These are phyloP conservation scores for Suillus bovinus DNA, from an alignment of 768 basidiomycete species.

Conservation along the genomic window DNA sequence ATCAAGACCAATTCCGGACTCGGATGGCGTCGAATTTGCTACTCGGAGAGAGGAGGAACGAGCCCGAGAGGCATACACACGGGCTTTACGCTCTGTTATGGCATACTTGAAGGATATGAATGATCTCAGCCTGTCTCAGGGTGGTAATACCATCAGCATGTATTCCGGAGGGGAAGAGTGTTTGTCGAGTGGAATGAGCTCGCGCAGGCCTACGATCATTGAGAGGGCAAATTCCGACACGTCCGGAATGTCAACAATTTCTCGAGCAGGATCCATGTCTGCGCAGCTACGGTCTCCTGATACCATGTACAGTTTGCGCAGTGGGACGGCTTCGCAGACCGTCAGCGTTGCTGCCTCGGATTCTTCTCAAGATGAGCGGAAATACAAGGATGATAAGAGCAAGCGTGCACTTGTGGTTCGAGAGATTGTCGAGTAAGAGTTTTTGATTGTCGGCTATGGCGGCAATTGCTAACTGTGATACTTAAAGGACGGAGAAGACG, in stretches of 20 bases:
- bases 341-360: slow-evolving; percentile 74
- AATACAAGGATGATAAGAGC: slow-evolving; percentile 87
- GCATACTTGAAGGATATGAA: slow-evolving; percentile 96
- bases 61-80: slow-evolving; percentile 67
- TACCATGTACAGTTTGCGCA: slow-evolving; percentile 59
- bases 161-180: slow-evolving; percentile 57
- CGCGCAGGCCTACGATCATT: slow-evolving; percentile 68
- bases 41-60: slow-evolving; percentile 71
- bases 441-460: slow-evolving; percentile 7
- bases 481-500: slow-evolving; percentile 81
- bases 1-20: slow-evolving; percentile 46
- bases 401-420: slow-evolving; percentile 83
- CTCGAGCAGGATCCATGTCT: slow-evolving; percentile 48
- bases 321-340: slow-evolving; percentile 62
- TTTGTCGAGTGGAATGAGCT: slow-evolving; percentile 37
- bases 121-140: slow-evolving; percentile 75
- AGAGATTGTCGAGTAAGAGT: slow-evolving; percentile 87
- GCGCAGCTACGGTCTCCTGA: slow-evolving; percentile 67
- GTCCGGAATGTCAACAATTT: slow-evolving; percentile 50
- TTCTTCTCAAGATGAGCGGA: slow-evolving; percentile 77
- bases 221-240: slow-evolving; percentile 38
- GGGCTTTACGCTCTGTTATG: slow-evolving; percentile 89
- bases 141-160: slow-evolving; percentile 51
- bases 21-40: slow-evolving; percentile 42
- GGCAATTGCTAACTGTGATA: slow-evolving; percentile 18